These are phyloP conservation scores for Symbiodinium natans DNA, from an alignment of 73 alveolate genomes.

Conservation along the genomic window DNA sequence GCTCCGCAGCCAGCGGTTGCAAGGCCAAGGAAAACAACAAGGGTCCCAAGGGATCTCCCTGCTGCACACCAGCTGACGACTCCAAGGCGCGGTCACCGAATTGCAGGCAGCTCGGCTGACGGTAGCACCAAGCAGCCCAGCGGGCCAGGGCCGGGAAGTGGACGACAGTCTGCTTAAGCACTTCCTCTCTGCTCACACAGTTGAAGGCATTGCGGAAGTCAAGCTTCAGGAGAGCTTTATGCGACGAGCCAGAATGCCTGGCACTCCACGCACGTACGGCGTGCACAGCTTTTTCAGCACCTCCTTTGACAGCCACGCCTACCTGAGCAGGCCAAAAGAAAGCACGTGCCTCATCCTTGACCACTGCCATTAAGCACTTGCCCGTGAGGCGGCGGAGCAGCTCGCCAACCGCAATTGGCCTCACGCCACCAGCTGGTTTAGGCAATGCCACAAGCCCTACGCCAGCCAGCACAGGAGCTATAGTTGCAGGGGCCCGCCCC, in stretches of 20 bases:
- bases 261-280: background rate
- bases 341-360: background rate
- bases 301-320: conserved; percentile 23
- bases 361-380: background rate
- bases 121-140: conserved; percentile 1
- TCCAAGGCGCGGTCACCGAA: background rate
- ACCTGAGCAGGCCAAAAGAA: conserved; percentile 14
- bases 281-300: background rate
- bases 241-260: background rate
- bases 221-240: background rate
- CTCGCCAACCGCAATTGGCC: conserved; percentile 14
- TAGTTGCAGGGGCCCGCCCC: background rate
- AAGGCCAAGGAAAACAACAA: conserved; percentile 9
- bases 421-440: background rate
- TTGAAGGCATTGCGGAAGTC: conserved; percentile 24
- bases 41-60: too few relatives aligned
- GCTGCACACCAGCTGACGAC: background rate
- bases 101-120: background rate
- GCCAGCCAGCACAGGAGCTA: background rate
- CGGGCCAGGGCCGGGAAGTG: conserved; percentile 23
- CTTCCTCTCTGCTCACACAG: background rate
- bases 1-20: conserved; percentile 23
- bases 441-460: background rate
- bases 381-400: conserved; percentile 4
- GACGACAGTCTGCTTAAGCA: background rate